Conservation (phyloP, 78 protist genomes). For the Planoprotostelium fungivorum region DNA sequence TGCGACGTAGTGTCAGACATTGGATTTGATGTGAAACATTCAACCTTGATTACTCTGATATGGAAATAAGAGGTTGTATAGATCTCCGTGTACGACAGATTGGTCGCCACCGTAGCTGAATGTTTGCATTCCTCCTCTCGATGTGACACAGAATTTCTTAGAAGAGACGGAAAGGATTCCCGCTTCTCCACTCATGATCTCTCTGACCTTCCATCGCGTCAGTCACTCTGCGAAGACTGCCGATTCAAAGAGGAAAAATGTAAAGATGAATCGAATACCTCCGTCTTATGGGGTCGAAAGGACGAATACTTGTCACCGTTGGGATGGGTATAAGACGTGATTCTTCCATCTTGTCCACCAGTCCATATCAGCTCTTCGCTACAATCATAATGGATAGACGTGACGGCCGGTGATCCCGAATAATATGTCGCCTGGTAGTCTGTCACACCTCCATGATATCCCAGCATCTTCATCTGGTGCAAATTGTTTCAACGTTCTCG, state of each 20-base stretch:
- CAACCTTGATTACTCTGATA: neutral
- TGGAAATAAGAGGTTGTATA: neutral
- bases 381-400: neutral
- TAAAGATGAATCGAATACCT: neutral
- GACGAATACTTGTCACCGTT: neutral
- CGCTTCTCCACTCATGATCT: neutral
- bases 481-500: no score
- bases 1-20: neutral
- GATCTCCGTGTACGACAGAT: neutral
- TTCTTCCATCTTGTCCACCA: neutral
- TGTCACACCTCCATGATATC: no score
- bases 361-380: neutral
- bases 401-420: neutral
- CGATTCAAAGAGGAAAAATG: neutral
- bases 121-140: neutral
- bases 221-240: neutral
- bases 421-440: no score
- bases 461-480: no score
- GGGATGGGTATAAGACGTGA: neutral
- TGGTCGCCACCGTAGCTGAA: neutral
- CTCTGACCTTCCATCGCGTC: neutral
- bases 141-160: neutral
- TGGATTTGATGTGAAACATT: neutral
- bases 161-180: neutral
- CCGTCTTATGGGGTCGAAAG: neutral